Conservation (phyloP, 306 rosid genomes). For the Biancaea sappan region DNA sequence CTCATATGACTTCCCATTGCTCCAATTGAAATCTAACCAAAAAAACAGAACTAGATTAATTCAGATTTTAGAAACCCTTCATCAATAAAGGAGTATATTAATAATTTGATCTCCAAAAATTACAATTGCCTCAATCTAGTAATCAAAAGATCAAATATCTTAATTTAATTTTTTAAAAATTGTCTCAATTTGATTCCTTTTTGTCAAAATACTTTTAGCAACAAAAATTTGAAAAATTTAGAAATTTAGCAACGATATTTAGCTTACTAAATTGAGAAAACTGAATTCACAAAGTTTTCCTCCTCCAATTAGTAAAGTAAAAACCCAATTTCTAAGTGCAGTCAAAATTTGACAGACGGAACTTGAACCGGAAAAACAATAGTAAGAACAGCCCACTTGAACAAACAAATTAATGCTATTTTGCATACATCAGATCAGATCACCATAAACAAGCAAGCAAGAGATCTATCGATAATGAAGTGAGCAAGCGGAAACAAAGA, state of each 20-base stretch:
- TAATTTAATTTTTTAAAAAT: no score
- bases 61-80: slow-evolving; percentile 25
- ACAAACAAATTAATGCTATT: slow-evolving; percentile 18
- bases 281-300: slow-evolving; percentile 14
- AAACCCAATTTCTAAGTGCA: slow-evolving; percentile 1
- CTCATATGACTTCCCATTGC: slow-evolving; percentile 76
- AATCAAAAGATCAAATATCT: no score
- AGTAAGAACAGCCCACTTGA: slow-evolving; percentile 17
- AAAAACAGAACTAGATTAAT: slow-evolving; percentile 32
- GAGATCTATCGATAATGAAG: slow-evolving; percentile 1
- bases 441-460: slow-evolving; percentile 5
- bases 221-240: no score
- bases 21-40: slow-evolving; percentile 31
- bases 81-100: background rate
- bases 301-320: slow-evolving; percentile 9
- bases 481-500: slow-evolving; percentile 35
- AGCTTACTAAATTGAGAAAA: no score
- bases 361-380: background rate
- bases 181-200: no score
- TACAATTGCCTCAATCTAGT: no score
- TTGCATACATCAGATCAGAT: background rate
- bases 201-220: no score
- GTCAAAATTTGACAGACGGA: background rate
- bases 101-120: no score
- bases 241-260: no score